Base-by-base conservation (phyloP, 2,329 filamentous ascomycete species). In the Fusarium chlamydosporum region DNA sequence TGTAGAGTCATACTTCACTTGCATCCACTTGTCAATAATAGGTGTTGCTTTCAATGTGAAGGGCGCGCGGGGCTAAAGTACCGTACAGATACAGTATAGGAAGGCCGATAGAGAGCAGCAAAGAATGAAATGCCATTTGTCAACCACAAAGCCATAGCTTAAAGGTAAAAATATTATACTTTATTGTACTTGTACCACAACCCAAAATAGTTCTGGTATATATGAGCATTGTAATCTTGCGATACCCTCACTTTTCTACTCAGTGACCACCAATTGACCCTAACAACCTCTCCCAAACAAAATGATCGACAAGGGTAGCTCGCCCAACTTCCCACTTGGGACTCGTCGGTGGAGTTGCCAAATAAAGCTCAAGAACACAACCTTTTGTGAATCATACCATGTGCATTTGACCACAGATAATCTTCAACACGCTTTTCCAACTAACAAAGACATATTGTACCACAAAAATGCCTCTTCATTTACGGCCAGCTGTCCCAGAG, bases 401-500 rank as follows among this genome's bases (percentile, higher is more conserved):
- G 15, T 33, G 2, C 29, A 27, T 33, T 50, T 42, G 46, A n/a
- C 34, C 3, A 11, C 4, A 26, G 8, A 31, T n/a, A 27, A 41
- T 43, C 10, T 37, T 16, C 13, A 51, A 11, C 6, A 7, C 11
- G 12, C 4, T 35, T 23, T 10, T 20, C 35, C 5, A 23, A 47
- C 12, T 51, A n/a, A n/a, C 2, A 6, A 29, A 35, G 7, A 7
- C 23, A 15, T 8, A 20, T 31, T 15, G 3, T 3, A 50, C 43
- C 23, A 29, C 23, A 16, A 18, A 56, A 11, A 77, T 77, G 76
- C 23, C 68, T 23, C 46, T 76, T 42, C 61, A 61, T 13, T 51
- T 85, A 47, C 80, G 83, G 40, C 75, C 76, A 35, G 84, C 81
- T 42, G 79, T 73, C 2, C 66, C 74, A 15, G 74, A 72, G 13